Evolutionary conservation across 371 early-diverging fungal genomes (phyloP), one percentile per base, ranked within the genome.

Genomic region (Apophysomyces ossiformis): DNA sequence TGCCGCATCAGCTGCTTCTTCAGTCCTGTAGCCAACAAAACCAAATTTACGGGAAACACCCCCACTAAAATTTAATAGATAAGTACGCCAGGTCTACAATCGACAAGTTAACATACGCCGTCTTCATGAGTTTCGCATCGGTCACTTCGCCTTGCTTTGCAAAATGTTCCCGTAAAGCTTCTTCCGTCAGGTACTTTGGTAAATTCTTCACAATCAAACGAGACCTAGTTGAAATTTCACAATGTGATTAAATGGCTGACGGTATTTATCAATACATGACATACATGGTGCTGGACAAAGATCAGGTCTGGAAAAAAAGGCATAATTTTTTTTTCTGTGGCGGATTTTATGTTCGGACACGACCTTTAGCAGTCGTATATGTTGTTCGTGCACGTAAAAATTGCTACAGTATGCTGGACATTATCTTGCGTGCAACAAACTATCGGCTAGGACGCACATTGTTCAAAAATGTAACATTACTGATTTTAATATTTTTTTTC

Each of bases 161-260:
- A 77, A 98, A 98, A 74, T 96, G 96, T 63, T 90, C 90, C 46
- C 89, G 84, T 69, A 98, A 86, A 65, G 94, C 86, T 44, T 95
- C 93, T 45, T 91, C 90, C 11, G 90, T 87, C 41, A 93, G 78
- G 69, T 95, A 86, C 73, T 93, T 94, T 44, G 99, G 99, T 36
- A 98, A 83, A 77, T 96, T 95, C 73, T 96, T 97, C 63, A 97
- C 93, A 69, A 96, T 92, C 15, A 97, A 64, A 44, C 88, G 85
- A 63, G 84, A 85, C 86, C 86, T 86, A 67, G 15, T 16, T n/a
- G 7, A 15, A 36, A 57, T 21, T 60, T 26, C 32, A 2, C 32
- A 38, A 18, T 16, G 9, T 18, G 13, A 50, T 50, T 56, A 12
- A 26, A 45, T 50, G 43, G 18, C 36, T 18, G 21, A 41, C 67